These are phyloP conservation scores for Cytospora paraplurivora DNA, from an alignment of 2,329 filamentous ascomycete species.

Conservation along the genomic window DNA sequence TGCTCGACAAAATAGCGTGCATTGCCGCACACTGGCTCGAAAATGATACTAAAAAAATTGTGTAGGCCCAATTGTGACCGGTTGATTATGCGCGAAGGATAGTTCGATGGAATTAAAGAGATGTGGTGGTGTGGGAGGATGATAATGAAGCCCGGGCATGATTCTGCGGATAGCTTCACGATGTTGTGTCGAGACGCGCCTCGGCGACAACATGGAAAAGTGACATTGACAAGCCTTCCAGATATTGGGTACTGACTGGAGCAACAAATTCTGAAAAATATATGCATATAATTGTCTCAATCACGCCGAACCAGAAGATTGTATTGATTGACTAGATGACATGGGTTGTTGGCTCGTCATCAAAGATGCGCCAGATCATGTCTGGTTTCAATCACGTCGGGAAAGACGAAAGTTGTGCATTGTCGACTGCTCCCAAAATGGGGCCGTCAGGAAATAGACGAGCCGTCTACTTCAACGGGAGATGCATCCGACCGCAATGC, in stretches of 20 bases:
- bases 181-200: constrained; percentile 10
- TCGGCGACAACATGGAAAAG: constrained; percentile 25
- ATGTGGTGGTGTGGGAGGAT: constrained; percentile 23
- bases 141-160: constrained; percentile 14
- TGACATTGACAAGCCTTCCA: constrained; percentile 18
- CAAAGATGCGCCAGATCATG: constrained; percentile 23
- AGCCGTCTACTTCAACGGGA: neutral
- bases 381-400: constrained; percentile 7
- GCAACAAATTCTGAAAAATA: neutral
- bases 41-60: constrained; percentile 22
- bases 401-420: constrained; percentile 6
- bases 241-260: constrained; percentile 17
- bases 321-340: constrained; percentile 16
- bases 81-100: constrained; percentile 9
- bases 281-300: neutral
- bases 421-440: constrained; percentile 9
- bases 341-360: constrained; percentile 29
- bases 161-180: constrained; percentile 29
- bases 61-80: constrained; percentile 20
- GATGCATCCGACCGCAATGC: constrained; percentile 17
- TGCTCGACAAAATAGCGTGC: constrained; percentile 15
- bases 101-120: constrained; percentile 8
- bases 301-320: constrained; percentile 6
- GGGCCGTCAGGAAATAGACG: neutral
- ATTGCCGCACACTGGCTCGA: constrained; percentile 15